Base-by-base conservation (phyloP, 805 yeast genomes). In the Cyberlindnera euphorbiae region DNA sequence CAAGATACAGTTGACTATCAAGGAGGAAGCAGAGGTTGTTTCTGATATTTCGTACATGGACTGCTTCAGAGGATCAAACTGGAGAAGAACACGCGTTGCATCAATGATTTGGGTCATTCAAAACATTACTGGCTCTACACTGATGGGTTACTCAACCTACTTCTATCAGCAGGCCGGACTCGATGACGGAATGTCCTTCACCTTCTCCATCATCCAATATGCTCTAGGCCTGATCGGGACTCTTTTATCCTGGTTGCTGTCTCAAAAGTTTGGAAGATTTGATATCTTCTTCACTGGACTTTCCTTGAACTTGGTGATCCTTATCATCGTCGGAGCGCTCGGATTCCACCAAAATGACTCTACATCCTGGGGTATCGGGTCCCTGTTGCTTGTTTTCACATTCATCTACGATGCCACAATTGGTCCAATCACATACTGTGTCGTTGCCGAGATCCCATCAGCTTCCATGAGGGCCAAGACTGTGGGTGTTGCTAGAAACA, bases 151-250 rank as follows among this genome's bases (percentile, higher is more conserved):
- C 52, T 59, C 76, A 8, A 67, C 77, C 6, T 73, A 70, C 45
- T 71, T 69, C 53, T 72, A 65, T 45, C 46, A 55, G 28, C 69
- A 70, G 42, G 74, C 77, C 26, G 79, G 79, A 32, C 59, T 68
- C 47, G 52, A 63, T 9, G 51, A 59, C 3, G 43, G 61, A 17
- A 64, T 62, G 58, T 57, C 75, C 3, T 73, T 68, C 56, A 49
- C 49, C 4, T 66, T 66, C 31, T 64, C 55, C 13, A 50, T 56
- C 35, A 63, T 62, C 21, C 61, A 59, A 26, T 61, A 62, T 36
- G 49, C 53, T 6, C 40, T 63, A 15, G 62, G 67, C 10, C 42
- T 63, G 4, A 12, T 41, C 11, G 66, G 67, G 10, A 55, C 59
- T 33, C 27, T 62, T 8, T 26, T 39, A 23, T 58, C 66, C 3